phyloP scores from a whole-genome alignment of 352 stramenopile species.

The Globisporangium canariense region DNA sequence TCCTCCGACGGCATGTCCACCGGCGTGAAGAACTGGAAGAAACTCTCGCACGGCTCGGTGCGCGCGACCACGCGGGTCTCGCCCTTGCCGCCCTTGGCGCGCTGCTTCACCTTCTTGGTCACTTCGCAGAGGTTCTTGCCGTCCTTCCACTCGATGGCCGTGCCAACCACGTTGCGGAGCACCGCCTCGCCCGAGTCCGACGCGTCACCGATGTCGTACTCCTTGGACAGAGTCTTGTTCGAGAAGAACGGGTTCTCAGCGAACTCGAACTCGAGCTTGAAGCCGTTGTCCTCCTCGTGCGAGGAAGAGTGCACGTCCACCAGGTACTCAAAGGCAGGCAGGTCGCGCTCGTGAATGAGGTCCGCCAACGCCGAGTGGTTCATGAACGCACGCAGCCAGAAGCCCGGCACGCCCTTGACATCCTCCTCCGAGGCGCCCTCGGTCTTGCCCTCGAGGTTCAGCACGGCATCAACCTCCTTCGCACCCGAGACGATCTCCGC shows the following conservation, averaged over 20 bases:
- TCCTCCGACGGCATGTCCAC: slow-evolving; percentile 86
- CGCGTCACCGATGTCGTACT: slow-evolving; percentile 86
- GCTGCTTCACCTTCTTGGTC: slow-evolving; percentile 87
- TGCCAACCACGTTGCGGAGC: slow-evolving; percentile 72
- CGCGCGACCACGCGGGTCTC: slow-evolving; percentile 74
- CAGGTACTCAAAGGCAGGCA: slow-evolving; percentile 77
- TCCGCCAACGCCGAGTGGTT: slow-evolving; percentile 82
- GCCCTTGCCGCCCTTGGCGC: slow-evolving; percentile 71
- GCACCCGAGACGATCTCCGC: slow-evolving; percentile 70
- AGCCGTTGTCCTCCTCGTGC: slow-evolving; percentile 81
- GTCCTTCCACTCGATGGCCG: slow-evolving; percentile 79
- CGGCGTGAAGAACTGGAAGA: slow-evolving; percentile 86
- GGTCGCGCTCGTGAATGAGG: slow-evolving; percentile 77
- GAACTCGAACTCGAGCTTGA: slow-evolving; percentile 85
- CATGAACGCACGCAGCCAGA: slow-evolving; percentile 83
- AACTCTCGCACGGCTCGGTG: slow-evolving; percentile 82
- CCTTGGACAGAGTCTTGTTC: slow-evolving; percentile 78
- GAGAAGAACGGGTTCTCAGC: slow-evolving; percentile 73
- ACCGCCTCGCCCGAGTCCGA: slow-evolving; percentile 76
- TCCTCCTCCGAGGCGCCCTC: slow-evolving; percentile 38
- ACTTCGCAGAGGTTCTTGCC: slow-evolving; percentile 82
- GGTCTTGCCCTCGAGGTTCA: slow-evolving; percentile 33
- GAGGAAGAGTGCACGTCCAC: slow-evolving; percentile 71
- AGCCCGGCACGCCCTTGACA: slow-evolving; percentile 78
- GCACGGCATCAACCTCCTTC: slow-evolving; percentile 69